Evolutionary conservation across 495 filamentous ascomycete genomes (phyloP).

Genomic region (Apiosordaria backusii): DNA sequence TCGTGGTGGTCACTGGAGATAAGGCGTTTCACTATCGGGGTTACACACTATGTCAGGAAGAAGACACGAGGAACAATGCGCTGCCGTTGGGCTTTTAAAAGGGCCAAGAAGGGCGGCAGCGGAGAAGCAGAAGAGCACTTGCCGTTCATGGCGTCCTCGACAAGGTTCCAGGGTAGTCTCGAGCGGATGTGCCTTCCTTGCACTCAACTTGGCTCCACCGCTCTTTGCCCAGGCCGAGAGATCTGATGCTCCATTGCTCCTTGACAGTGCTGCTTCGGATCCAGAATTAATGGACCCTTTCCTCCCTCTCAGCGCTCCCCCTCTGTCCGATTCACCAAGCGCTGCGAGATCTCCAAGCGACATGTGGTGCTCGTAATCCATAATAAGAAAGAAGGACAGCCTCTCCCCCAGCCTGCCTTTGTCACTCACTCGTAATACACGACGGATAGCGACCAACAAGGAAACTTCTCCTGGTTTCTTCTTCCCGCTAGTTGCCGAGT

Average conservation of each 20-base stretch:
- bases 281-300: slow-evolving; percentile 14
- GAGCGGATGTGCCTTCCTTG: slow-evolving; percentile 17
- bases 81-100: background rate
- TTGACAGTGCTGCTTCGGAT: slow-evolving; percentile 20
- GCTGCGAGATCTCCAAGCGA: background rate
- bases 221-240: slow-evolving; percentile 21
- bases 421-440: background rate
- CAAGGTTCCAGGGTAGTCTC: slow-evolving; percentile 18
- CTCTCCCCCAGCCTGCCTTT: background rate
- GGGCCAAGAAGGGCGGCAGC: slow-evolving; percentile 1
- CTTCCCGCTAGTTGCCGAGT: background rate
- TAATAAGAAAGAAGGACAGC: slow-evolving; percentile 3
- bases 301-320: slow-evolving; percentile 1
- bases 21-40: background rate
- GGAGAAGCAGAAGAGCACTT: slow-evolving; percentile 23
- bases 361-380: background rate
- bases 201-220: slow-evolving; percentile 24
- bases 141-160: slow-evolving; percentile 17
- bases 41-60: background rate
- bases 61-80: background rate
- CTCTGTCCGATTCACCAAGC: background rate
- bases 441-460: background rate
- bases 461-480: background rate
- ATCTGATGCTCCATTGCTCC: slow-evolving; percentile 27
- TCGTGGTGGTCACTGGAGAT: background rate